Base-by-base conservation (phyloP, 2,329 filamentous ascomycete genomes). In the Leptographium wingfieldii region DNA sequence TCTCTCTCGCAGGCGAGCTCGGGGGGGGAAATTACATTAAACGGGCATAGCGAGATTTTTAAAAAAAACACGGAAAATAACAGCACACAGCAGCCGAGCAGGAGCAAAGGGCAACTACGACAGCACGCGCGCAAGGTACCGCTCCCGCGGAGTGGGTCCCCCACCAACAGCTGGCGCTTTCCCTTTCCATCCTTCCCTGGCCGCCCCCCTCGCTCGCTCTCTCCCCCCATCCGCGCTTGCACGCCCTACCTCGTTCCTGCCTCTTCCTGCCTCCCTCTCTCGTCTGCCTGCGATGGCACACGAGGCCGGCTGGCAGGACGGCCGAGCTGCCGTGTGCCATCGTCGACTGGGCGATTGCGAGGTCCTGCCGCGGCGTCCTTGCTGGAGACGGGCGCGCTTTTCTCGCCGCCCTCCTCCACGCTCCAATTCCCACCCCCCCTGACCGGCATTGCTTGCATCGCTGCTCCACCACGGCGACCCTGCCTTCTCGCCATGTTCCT, bases 401-500 rank as follows among this genome's bases (percentile, higher is more conserved):
- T 27, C 7, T 25, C 38, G 40, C 38, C 56, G 46, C 31, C 40
- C 14, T 49, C 55, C 14, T 48, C 31, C 22, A 19, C 12, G 10
- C 27, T 9, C 29, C 59, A 64, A 59, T 59, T 51, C n/a, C 62
- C 66, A 68, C 66, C 67, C 66, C 68, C 66, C 66, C 66, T 66
- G 68, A 12, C 48, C 68, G 69, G 70, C 69, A 66, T 67, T 68
- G 67, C 69, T 66, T 66, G 67, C 43, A 38, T 38, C 67, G 66
- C 68, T 62, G 64, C 65, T 66, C 66, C 65, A 66, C 68, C 64
- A 60, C 64, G 67, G 64, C 65, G 64, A 67, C 68, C 68, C 66
- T 68, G 66, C 68, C 67, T 70, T 71, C 73, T 66, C 70, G 71
- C 72, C 69, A 73, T 76, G 72, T 87, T 80, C 77, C 83, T 84